phyloP scores from a whole-genome alignment of 2,329 filamentous ascomycete genomes.

The Acephala macrosclerotiorum region DNA sequence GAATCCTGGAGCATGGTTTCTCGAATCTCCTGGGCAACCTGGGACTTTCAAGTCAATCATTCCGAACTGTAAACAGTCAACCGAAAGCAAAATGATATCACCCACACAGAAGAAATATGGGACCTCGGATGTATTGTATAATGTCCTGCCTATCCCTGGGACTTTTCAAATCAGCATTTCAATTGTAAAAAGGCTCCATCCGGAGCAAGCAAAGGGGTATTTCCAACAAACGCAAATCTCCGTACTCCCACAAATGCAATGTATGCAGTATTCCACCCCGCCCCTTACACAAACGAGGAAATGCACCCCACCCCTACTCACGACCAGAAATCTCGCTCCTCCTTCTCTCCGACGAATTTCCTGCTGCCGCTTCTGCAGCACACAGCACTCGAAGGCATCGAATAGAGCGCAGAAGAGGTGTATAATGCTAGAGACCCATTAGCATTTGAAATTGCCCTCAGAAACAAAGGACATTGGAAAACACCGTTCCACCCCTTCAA shows the following conservation, averaged over 20 bases:
- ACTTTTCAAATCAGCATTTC: not conserved
- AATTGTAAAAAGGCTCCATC: not conserved
- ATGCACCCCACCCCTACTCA: not conserved
- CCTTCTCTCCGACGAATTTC: not conserved
- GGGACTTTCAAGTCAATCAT: no score
- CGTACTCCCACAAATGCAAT: not conserved
- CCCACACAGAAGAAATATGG: no score
- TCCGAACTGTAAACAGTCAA: no score
- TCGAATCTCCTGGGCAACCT: no score
- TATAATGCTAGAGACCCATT: not conserved
- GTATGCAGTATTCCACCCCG: not conserved
- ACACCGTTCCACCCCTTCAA: no score
- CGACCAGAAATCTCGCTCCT: not conserved
- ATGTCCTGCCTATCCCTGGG: no score
- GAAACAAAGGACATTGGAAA: not conserved
- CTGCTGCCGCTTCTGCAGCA: not conserved
- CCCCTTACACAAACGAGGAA: no score
- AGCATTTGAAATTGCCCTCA: no score
- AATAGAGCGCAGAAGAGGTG: not conserved
- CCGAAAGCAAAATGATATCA: no score
- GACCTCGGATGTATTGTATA: no score
- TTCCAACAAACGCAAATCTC: not conserved
- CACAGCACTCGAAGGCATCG: not conserved
- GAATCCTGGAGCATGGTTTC: no score
- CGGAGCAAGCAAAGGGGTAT: conserved; percentile 5